Base-by-base conservation (phyloP, 306 rosid genomes). In the Prunus campanulata region DNA sequence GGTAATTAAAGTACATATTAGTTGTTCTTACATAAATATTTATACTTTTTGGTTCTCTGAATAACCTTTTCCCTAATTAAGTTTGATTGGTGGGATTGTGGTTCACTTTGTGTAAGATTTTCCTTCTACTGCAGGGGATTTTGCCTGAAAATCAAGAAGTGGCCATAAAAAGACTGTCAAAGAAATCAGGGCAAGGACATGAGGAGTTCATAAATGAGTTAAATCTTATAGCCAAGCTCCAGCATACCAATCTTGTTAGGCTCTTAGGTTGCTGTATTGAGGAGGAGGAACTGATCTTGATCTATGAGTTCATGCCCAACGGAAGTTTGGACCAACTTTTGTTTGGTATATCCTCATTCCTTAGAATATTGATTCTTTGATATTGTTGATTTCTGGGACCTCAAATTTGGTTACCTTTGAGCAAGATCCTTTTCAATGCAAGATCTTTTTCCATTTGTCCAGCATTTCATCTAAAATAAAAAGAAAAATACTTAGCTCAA, bases 61-160 rank as follows among this genome's bases (percentile, higher is more conserved):
- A 25, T 25, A 25, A 25, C 27, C 27, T 25, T 50, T 15, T n/a
- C 3, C 30, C 2, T 5, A 47, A 1, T 57, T 52, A 39, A 39
- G 10, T 63, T 35, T 0, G 3, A 30, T 27, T 14, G 42, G 32
- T 39, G 20, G 35, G 14, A 14, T 32, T 3, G 64, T 35, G 8
- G 8, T 35, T 3, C 16, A 27, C 20, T 27, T 14, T 3, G 32
- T 62, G 7, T 29, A 0, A 1, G 15, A 20, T 25, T 22, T 15
- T 55, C 5, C 5, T 51, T 35, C 35, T 18, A 30, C 24, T 3
- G 0, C 64, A 81, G 90, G 93, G 86, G 5, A 78, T 2, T 20
- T 76, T 87, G 72, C 71, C 51, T 0, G 74, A 83, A 12, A 77
- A 84, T 13, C 77, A 71, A 22, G 8, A 35, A 35, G 42, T 35